Conservation (phyloP, 352 stramenopile species). For the Globisporangium cystogenes region DNA sequence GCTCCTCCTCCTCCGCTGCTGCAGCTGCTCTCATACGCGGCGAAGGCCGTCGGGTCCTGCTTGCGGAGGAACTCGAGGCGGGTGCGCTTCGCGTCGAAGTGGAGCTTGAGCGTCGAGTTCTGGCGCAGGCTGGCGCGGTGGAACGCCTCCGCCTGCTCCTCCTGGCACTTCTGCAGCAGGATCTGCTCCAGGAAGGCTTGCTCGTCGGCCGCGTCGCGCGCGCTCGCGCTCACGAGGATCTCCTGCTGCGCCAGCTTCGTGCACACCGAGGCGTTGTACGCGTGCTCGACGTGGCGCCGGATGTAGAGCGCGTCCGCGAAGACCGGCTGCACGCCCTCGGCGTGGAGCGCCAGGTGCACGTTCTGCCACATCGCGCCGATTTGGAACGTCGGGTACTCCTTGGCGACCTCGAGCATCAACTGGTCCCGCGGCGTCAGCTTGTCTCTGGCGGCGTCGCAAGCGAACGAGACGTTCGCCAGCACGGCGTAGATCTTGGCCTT, state of each 20-base stretch:
- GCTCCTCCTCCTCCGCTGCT: constrained; percentile 25
- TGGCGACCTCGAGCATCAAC: constrained; percentile 66
- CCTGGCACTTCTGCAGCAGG: constrained; percentile 59
- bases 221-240: constrained; percentile 23
- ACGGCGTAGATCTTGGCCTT: constrained; percentile 72
- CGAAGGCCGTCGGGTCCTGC: constrained; percentile 50
- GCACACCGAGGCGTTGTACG: constrained; percentile 60
- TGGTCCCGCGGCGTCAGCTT: constrained; percentile 37
- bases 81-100: constrained; percentile 71
- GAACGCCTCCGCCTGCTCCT: constrained; percentile 55
- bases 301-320: constrained; percentile 78
- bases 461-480: constrained; percentile 57
- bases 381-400: constrained; percentile 65
- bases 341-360: constrained; percentile 51
- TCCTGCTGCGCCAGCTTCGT: constrained; percentile 59
- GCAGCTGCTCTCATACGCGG: constrained; percentile 30
- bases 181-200: constrained; percentile 47
- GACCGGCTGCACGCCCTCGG: constrained; percentile 57
- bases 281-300: constrained; percentile 60
- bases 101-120: constrained; percentile 71
- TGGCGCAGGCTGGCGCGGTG: constrained; percentile 43
- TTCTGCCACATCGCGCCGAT: constrained; percentile 75
- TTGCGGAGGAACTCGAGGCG: constrained; percentile 62
- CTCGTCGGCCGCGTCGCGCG: constrained; percentile 19
- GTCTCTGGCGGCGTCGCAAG: constrained; percentile 16